A percentile compares a stretch with the other conserved stretches of the same genome.
Conservation (phyloP, 2,329 filamentous ascomycete species). For the Talaromyces sp. region DNA sequence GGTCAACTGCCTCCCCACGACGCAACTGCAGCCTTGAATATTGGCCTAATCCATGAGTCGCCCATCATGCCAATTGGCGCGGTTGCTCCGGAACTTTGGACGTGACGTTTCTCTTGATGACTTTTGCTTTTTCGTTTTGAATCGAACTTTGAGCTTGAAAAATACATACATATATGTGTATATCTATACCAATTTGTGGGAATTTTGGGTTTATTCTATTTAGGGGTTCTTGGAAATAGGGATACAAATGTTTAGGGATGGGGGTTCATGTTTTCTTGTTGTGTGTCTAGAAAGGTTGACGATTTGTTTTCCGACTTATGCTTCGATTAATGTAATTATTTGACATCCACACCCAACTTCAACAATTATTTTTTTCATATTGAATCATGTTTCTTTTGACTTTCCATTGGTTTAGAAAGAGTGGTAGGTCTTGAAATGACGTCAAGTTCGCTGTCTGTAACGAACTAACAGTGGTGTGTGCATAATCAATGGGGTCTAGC, state of each 20-base stretch:
- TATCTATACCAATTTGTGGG: constrained; percentile 1
- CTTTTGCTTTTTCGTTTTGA: background rate
- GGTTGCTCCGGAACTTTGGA: constrained; percentile 29
- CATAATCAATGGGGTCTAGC: background rate
- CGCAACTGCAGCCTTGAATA: constrained; percentile 21
- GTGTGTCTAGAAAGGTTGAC: background rate
- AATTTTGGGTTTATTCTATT: background rate
- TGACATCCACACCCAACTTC: background rate
- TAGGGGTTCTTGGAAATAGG: background rate
- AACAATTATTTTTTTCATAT: background rate
- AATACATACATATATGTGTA: background rate
- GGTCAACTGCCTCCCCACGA: constrained; percentile 23
- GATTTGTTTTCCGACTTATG: background rate
- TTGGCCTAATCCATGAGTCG: constrained; percentile 25
- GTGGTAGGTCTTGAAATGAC: background rate
- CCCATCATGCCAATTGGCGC: constrained; percentile 28
- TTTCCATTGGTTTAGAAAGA: background rate
- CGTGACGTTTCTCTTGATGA: constrained; percentile 15
- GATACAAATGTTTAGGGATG: background rate
- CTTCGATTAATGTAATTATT: background rate
- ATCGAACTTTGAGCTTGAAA: background rate
- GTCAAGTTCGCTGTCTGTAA: background rate
- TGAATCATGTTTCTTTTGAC: background rate
- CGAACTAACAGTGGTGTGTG: too few species aligned
- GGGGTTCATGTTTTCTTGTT: background rate